Conservation (phyloP, 305 asterid genomes). For the Stenogyne calaminthoides region DNA sequence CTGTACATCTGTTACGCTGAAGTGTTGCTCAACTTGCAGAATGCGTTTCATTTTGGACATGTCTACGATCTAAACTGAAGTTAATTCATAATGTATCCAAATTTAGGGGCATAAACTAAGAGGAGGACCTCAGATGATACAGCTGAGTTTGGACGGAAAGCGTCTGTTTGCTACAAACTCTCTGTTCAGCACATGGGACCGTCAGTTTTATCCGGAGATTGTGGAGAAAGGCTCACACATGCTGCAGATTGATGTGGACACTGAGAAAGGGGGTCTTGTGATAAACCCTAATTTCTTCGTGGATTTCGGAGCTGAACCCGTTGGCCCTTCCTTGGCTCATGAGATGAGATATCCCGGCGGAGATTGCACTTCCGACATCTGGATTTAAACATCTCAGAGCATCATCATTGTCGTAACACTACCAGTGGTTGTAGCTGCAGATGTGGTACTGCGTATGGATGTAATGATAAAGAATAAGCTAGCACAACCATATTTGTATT, state of each 20-base stretch:
- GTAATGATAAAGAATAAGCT: background rate
- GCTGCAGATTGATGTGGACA: constrained; percentile 78
- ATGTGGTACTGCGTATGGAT: background rate
- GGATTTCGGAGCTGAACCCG: constrained; percentile 87
- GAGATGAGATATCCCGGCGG: constrained; percentile 99
- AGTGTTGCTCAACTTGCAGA: background rate
- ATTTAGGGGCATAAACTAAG: constrained; percentile 70
- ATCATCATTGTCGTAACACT: background rate
- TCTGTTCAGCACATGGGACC: constrained; percentile 91
- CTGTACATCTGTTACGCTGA: too few species aligned
- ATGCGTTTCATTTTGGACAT: background rate
- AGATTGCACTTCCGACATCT: constrained; percentile 97
- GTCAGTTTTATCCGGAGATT: constrained; percentile 83
- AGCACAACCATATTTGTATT: constrained; percentile 6
- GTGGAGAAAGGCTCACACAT: constrained; percentile 83
- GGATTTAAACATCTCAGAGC: constrained; percentile 45
- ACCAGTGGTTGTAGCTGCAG: constrained; percentile 11
- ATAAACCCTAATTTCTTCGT: constrained; percentile 72
- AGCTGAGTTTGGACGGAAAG: constrained; percentile 91
- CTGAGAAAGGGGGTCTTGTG: constrained; percentile 78
- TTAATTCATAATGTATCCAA: background rate
- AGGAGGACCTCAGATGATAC: constrained; percentile 99
- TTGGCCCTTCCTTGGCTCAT: constrained; percentile 89
- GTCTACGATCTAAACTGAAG: background rate
- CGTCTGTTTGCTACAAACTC: constrained; percentile 86